Base-by-base conservation (phyloP, 2,329 filamentous ascomycete genomes). In the Paecilomyces sp. region DNA sequence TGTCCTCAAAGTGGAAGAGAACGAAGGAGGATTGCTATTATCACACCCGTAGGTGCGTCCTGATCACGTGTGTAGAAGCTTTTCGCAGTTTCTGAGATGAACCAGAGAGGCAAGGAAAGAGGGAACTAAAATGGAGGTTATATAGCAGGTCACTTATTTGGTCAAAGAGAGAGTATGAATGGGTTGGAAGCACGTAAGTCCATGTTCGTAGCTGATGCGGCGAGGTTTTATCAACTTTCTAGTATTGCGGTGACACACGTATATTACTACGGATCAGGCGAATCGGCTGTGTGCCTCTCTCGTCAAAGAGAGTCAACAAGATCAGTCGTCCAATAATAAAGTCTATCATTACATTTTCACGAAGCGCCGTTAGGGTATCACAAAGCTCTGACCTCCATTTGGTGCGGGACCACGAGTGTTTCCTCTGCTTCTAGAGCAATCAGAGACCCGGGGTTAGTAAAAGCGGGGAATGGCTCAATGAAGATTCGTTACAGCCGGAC, bases 151-250 rank as follows among this genome's bases (percentile, higher is more conserved):
- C 1, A 47, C 41, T 47, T 8, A 18, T 6, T 47, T 6, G 13
- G 1, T 18, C 18, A 15, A 47, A 22, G 7, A 47, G 1, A 11
- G n/a, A n/a, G n/a, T 15, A 18, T 18, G 7, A 18, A 18, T 47
- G 7, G 9, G 8, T 47, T 22, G 2, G 5, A n/a, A 9, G 41
- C 8, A 5, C 9, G 9, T 9, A 1, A 18, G 18, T n/a, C 15
- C 18, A 18, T 47, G 53, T 53, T 53, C 22, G n/a, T 41, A 24
- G 52, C 24, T 25, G 11, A 36, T 50, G 12, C 13, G 52, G 50
- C 55, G 34, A 54, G 52, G 59, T 57, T 58, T 60, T 41, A 57
- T 11, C 30, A 41, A 41, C n/a, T 47, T 18, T 47, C 8, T 9
- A 22, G n/a, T 18, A 47, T 47, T 47, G 41, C 41, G 41, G 41